A percentile compares a stretch with the other conserved stretches of the same genome.
Evolutionary conservation across 73 alveolate species (phyloP).

Genomic region (Uronychia setigera): DNA sequence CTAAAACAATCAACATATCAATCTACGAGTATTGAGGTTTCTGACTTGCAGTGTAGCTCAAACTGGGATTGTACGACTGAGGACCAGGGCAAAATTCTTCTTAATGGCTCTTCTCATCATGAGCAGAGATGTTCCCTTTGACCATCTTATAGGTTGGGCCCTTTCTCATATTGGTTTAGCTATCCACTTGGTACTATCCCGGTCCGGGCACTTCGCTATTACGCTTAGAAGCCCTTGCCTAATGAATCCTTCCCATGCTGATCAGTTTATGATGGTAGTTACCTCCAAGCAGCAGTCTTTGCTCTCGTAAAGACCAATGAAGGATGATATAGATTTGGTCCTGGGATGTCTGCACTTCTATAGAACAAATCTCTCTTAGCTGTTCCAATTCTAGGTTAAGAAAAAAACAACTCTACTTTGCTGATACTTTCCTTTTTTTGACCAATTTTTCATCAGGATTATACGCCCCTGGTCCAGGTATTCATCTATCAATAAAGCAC

Average conservation of each 20-base stretch:
- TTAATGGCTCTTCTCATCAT: background rate
- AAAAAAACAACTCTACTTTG: background rate
- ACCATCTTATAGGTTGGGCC: background rate
- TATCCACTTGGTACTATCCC: background rate
- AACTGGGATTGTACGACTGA: background rate
- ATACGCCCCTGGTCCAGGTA: background rate
- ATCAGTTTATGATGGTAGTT: background rate
- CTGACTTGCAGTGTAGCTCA: background rate
- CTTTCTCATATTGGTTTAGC: background rate
- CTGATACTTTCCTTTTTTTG: background rate
- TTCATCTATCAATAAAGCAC: background rate
- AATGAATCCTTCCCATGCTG: background rate
- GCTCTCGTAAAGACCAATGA: background rate
- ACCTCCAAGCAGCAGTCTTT: background rate
- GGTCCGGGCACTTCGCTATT: background rate
- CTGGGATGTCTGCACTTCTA: background rate
- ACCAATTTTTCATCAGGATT: background rate
- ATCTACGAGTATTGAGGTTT: background rate
- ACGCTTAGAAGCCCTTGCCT: background rate
- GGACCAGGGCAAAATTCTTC: background rate
- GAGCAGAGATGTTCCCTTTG: background rate
- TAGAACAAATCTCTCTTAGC: background rate
- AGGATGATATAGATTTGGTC: background rate
- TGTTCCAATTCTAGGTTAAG: background rate
- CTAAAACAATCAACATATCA: too few species aligned